Conservation (phyloP, 2,329 filamentous ascomycete genomes). For the Aspergillus bombycis region DNA sequence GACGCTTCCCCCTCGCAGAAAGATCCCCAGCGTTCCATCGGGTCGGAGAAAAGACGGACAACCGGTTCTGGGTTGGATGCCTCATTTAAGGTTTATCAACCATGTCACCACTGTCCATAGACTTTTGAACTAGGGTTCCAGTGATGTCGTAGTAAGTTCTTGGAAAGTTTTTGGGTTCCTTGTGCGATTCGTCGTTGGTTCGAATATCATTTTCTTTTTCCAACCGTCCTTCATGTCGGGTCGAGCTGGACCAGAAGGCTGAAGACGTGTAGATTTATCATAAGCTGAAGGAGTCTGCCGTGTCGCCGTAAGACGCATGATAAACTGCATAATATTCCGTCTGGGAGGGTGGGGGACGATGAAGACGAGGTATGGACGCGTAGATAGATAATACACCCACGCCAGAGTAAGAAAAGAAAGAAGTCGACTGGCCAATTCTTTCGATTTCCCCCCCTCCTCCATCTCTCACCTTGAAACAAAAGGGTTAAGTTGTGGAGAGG, state of each 20-base stretch:
- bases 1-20: slow-evolving; percentile 3
- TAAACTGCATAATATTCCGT: slow-evolving; percentile 1
- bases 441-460: not conserved
- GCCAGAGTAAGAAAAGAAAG: not conserved
- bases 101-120: not conserved
- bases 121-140: not conserved
- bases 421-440: not conserved
- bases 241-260: not conserved
- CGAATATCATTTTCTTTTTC: not conserved
- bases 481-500: not conserved
- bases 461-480: not conserved
- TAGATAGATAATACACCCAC: not conserved
- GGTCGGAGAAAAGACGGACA: not conserved
- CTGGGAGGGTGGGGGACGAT: not conserved
- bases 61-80: not conserved
- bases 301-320: not conserved
- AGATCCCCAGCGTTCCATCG: not conserved
- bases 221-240: not conserved
- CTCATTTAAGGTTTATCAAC: not conserved
- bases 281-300: not conserved
- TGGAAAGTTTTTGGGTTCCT: not conserved
- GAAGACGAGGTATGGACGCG: not conserved
- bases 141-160: not conserved
- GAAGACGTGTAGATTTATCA: slow-evolving; percentile 3
- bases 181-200: not conserved